Evolutionary conservation across 2,329 filamentous ascomycete species (phyloP), one percentile per base, ranked within the genome.

Genomic region (Beauveria scarabaeidicola): DNA sequence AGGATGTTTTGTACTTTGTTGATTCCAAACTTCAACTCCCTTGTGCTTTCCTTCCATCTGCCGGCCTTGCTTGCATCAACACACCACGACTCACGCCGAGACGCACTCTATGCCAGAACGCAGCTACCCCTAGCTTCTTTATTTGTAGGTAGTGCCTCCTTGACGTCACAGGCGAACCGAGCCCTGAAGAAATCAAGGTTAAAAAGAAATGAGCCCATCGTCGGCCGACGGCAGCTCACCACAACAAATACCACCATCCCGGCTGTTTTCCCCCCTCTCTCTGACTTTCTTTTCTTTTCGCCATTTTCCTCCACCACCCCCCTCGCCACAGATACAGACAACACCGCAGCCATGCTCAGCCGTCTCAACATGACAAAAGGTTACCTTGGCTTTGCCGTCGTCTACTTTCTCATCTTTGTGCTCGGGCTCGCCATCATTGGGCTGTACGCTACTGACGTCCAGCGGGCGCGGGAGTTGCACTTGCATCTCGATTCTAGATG

Each of bases 371-470:
- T 79, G 56, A 68, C 75, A 21, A 58, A 72, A 67, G 75, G 77
- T 70, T 83, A 82, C 64, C 65, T 86, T 65, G 68, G 78, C 64
- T 87, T 88, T 68, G 75, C 79, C 25, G 64, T 80, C 64, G 74
- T 91, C n/a, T 88, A 92, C 69, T 79, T 92, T 71, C 74, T 87
- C 62, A 89, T 93, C 68, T 86, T 96, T 68, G 80, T 89, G 60
- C 79, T 95, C 64, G 90, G 85, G 15, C 74, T 96, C 60, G 82
- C 88, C 1, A 88, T 94, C 58, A 86, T 87, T 64, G 91, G 88
- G 1, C 82, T 96, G 21, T 96, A 94, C 65, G 89, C 85, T 40
- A 74, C 80, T 25, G 88, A 93, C 68, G 74, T 94, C 6, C 73
- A 83, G 62, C 72, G 73, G 23, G 82, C 84, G 1, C 70, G 75